Percentiles rank a stretch among this genome's conserved stretches.
phyloP scores from a whole-genome alignment of 2,329 filamentous ascomycete species.

The Colletotrichum salicis region DNA sequence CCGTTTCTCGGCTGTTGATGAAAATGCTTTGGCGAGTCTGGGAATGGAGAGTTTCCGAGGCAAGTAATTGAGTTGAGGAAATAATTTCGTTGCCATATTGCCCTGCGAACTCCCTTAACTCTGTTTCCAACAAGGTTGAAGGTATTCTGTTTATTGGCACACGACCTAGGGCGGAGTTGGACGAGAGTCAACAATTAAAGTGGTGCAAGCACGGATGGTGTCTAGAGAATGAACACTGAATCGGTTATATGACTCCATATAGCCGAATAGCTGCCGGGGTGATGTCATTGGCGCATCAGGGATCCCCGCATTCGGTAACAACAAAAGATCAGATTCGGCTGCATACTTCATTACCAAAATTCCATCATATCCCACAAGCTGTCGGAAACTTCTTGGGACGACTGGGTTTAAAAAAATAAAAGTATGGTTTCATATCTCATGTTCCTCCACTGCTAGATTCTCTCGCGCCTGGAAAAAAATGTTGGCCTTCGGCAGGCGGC shows the following conservation, averaged over 20 bases:
- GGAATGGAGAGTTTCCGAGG: neutral
- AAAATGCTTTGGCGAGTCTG: neutral
- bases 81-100: neutral
- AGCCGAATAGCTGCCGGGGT: neutral
- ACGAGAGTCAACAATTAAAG: neutral
- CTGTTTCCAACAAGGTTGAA: neutral
- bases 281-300: slow-evolving; percentile 2
- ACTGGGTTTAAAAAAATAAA: neutral
- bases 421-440: neutral
- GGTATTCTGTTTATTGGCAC: neutral
- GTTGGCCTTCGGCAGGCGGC: neutral
- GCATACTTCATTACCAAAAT: neutral
- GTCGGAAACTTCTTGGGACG: neutral
- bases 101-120: neutral
- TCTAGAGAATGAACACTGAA: neutral
- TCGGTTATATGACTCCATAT: neutral
- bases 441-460: neutral
- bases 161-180: neutral
- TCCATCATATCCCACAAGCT: neutral
- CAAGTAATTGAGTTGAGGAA: neutral
- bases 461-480: neutral
- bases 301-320: neutral
- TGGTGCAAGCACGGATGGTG: neutral
- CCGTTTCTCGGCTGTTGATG: neutral
- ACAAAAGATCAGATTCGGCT: neutral